Evolutionary conservation across 2,329 filamentous ascomycete species (phyloP).

Genomic region (Alternaria sp.): DNA sequence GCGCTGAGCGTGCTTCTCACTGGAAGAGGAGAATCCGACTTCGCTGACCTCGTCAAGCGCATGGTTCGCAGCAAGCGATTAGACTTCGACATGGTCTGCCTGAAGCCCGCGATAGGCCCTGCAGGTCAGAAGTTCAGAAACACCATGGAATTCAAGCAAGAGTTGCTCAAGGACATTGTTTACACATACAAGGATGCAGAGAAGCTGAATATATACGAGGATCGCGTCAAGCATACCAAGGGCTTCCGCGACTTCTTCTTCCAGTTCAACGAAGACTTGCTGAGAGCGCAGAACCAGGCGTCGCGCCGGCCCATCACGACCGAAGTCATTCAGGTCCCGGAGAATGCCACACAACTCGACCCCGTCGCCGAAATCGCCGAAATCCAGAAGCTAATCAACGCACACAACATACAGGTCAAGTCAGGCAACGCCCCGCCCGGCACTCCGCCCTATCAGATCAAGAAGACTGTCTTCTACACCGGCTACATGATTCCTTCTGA

Average conservation of each 20-base stretch:
- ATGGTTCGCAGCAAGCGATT: conserved; percentile 82
- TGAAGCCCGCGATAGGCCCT: conserved; percentile 87
- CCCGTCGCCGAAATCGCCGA: conserved; percentile 82
- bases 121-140: conserved; percentile 78
- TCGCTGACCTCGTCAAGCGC: conserved; percentile 79
- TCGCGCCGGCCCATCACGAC: conserved; percentile 72
- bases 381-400: conserved; percentile 88
- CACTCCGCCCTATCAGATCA: conserved; percentile 71
- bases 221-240: conserved; percentile 72
- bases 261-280: conserved; percentile 73
- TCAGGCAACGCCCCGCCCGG: conserved; percentile 55
- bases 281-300: conserved; percentile 53
- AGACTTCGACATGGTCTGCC: conserved; percentile 84
- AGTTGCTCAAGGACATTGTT: conserved; percentile 80
- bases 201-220: conserved; percentile 78
- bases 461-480: conserved; percentile 89
- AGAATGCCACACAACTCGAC: conserved; percentile 76
- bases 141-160: conserved; percentile 94
- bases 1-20: conserved; percentile 87
- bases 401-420: conserved; percentile 75
- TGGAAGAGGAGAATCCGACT: conserved; percentile 80
- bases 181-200: conserved; percentile 84
- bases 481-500: conserved; percentile 82
- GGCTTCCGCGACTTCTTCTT: conserved; percentile 86
- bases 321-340: conserved; percentile 87